phyloP scores from a whole-genome alignment of 768 basidiomycete species.

The Ramaria sp. region DNA sequence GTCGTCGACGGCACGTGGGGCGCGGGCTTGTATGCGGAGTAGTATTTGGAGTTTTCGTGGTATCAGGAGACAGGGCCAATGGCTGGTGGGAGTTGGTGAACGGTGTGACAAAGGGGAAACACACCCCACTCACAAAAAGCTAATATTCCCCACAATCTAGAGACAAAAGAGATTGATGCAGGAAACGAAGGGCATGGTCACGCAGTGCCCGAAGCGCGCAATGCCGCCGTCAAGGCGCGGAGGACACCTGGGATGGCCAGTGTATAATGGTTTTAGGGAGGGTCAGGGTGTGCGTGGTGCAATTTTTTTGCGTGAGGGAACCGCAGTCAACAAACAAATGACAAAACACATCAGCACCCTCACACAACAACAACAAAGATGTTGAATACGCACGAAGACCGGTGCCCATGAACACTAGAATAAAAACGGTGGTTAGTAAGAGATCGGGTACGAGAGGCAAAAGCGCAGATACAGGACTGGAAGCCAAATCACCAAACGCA shows the following conservation, averaged over 20 bases:
- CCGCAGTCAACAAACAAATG: background rate
- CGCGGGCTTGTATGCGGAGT: conserved; percentile 56
- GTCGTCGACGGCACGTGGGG: conserved; percentile 53
- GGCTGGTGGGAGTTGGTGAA: conserved; percentile 23
- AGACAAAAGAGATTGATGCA: conserved; percentile 47
- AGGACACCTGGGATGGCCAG: conserved; percentile 27
- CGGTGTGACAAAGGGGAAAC: background rate
- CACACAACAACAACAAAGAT: too few relatives aligned
- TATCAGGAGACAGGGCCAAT: conserved; percentile 83
- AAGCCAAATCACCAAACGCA: too few relatives aligned
- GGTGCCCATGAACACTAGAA: conserved; percentile 55
- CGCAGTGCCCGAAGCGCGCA: conserved; percentile 54
- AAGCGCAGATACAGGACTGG: background rate
- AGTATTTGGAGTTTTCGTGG: conserved; percentile 77
- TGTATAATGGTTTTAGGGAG: too few relatives aligned
- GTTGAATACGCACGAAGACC: conserved; percentile 28
- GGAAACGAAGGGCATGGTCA: conserved; percentile 58
- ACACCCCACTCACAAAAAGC: background rate
- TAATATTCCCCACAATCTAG: conserved; percentile 11
- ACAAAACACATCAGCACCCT: background rate
- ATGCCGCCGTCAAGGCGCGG: conserved; percentile 49
- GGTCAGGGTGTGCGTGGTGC: background rate
- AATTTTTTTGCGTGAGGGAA: background rate
- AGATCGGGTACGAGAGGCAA: background rate
- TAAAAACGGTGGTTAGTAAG: too few relatives aligned